phyloP scores from a whole-genome alignment of 345 rosid genomes.

The Mallotus nudiflorus region DNA sequence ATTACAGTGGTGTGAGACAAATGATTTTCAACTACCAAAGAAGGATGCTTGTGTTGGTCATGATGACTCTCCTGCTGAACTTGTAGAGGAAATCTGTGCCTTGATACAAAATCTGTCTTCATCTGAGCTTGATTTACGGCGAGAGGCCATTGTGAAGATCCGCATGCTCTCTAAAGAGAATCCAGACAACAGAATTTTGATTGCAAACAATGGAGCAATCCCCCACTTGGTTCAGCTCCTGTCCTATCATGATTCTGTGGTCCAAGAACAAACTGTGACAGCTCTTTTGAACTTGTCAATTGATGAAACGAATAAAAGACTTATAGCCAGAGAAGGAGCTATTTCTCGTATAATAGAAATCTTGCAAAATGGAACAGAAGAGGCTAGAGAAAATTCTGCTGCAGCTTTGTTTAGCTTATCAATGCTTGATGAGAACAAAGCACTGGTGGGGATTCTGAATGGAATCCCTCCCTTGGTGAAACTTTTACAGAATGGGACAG shows the following conservation, averaged over 20 bases:
- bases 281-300: conserved; percentile 63
- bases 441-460: conserved; percentile 39
- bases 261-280: conserved; percentile 67
- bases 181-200: conserved; percentile 54
- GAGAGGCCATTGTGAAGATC: conserved; percentile 46
- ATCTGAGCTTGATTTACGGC: conserved; percentile 22
- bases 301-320: conserved; percentile 53
- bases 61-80: conserved; percentile 30
- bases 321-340: conserved; percentile 57
- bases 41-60: conserved; percentile 27
- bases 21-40: conserved; percentile 46
- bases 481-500: conserved; percentile 48
- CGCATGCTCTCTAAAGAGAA: conserved; percentile 60
- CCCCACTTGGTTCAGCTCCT: conserved; percentile 46
- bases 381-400: conserved; percentile 61
- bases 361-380: conserved; percentile 47
- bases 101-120: conserved; percentile 43
- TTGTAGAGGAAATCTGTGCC: conserved; percentile 41
- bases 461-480: conserved; percentile 63
- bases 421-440: conserved; percentile 62
- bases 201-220: conserved; percentile 56
- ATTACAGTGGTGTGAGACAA: conserved; percentile 58
- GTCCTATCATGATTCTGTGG: conserved; percentile 43
- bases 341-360: conserved; percentile 51
- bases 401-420: conserved; percentile 63